Evolutionary conservation across 331 rosid genomes (phyloP).

Genomic region (Rosa hybrid): DNA sequence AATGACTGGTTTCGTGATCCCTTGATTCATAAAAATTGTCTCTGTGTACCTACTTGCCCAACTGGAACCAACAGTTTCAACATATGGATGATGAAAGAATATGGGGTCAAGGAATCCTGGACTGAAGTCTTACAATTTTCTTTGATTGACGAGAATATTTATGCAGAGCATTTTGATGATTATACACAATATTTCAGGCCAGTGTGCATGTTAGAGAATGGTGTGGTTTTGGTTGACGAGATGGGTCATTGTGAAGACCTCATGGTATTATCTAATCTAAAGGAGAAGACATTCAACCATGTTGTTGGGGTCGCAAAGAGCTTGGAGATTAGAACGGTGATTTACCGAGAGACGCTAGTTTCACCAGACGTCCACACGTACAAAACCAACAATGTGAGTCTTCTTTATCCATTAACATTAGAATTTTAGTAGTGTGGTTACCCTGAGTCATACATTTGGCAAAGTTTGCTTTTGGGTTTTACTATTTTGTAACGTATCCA

Average conservation of each 20-base stretch:
- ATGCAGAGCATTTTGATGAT: not conserved
- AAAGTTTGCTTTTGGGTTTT: not conserved
- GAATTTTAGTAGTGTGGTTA: not conserved
- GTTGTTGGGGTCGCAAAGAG: not conserved
- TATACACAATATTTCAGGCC: not conserved
- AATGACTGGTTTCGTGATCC: not conserved
- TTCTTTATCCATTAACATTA: not conserved
- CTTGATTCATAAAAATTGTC: not conserved
- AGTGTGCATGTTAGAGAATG: not conserved
- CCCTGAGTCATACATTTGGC: not conserved
- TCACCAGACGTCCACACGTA: not conserved
- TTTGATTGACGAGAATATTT: not conserved
- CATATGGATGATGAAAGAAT: not conserved
- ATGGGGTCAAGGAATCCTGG: not conserved
- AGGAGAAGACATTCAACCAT: not conserved
- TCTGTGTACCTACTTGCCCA: not conserved
- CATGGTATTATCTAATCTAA: not conserved
- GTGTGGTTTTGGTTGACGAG: not conserved
- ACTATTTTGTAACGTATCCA: not conserved
- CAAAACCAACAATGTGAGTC: not conserved
- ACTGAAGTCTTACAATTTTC: not conserved
- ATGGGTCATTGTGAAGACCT: not conserved
- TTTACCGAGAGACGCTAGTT: not conserved
- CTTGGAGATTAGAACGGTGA: not conserved
- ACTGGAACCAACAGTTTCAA: not conserved